Evolutionary conservation across 1,284 basidiomycete species (phyloP), one percentile per base, ranked within the genome.

Genomic region (Malassezia restricta): DNA sequence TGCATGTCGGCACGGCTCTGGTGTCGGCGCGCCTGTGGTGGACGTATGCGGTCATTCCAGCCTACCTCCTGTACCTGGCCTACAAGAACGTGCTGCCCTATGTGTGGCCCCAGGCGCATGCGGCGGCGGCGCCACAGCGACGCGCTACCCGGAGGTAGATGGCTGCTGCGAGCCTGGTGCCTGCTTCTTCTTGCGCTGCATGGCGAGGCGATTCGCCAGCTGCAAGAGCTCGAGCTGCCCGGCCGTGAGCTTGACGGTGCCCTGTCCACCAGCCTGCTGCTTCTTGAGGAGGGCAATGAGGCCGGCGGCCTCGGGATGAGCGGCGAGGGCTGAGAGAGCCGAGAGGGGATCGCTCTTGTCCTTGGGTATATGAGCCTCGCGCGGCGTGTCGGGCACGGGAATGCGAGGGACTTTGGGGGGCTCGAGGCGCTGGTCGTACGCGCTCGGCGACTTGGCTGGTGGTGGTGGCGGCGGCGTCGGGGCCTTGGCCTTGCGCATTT

Each of bases 401-500:
- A 54, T 54, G 20, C 35, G 41, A 12, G 52, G 52, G 31, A 54
- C 52, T 14, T 39, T 43, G 14, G 52, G 52, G 38, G 42, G 30
- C 43, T 49, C 47, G n/a, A 54, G 42, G 20, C 47, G 52, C 35
- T 49, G 52, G 32, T 48, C 52, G 38, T 44, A 49, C 12, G 27
- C 15, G n/a, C 3, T n/a, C 27, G 54, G 39, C 9, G 20, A n/a
- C 12, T 12, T 15, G 17, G n/a, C 20, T 20, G 31, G 20, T 15
- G 33, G 33, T 15, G 15, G 2, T 15, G 33, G 15, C 5, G 33
- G 15, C 33, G 33, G 33, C 12, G 46, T 17, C 24, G 35, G 38
- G 20, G 12, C 9, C 14, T 9, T n/a, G 17, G 44, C 35, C 57
- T 61, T 62, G 55, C 62, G 64, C 58, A 80, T 80, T 59, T 82